Percentiles rank a stretch among this genome's conserved stretches.
These are phyloP conservation scores for Umbelopsis ramanniana DNA, from an alignment of 192 early-diverging fungal species.

Conservation along the genomic window DNA sequence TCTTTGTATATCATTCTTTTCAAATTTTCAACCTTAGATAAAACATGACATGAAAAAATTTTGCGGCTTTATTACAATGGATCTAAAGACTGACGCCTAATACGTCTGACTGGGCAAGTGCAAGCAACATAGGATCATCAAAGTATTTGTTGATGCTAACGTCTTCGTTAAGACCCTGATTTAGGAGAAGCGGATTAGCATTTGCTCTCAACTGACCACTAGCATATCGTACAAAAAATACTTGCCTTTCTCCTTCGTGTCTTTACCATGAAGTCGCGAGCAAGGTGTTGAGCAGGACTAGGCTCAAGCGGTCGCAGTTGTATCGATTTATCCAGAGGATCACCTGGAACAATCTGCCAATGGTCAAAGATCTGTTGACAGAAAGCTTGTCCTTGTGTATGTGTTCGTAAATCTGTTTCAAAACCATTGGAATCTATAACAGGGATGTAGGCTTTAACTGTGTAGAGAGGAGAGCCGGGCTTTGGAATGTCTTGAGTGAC, in stretches of 20 bases:
- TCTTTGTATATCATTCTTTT: too few relatives aligned
- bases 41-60: not conserved
- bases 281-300: slow-evolving; percentile 84
- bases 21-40: too few relatives aligned
- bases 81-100: slow-evolving; percentile 36
- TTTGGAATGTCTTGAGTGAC: slow-evolving; percentile 94
- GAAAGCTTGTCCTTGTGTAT: slow-evolving; percentile 97
- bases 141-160: slow-evolving; percentile 83
- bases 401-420: slow-evolving; percentile 94
- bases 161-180: slow-evolving; percentile 74
- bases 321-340: slow-evolving; percentile 90
- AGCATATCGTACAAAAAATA: not conserved
- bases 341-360: slow-evolving; percentile 97
- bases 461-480: slow-evolving; percentile 92
- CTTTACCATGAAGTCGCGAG: slow-evolving; percentile 99
- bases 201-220: not conserved
- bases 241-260: slow-evolving; percentile 88
- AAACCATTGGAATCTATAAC: slow-evolving; percentile 97
- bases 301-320: slow-evolving; percentile 90
- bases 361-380: slow-evolving; percentile 98
- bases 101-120: slow-evolving; percentile 52
- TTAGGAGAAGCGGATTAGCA: not conserved
- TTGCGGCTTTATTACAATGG: slow-evolving; percentile 26
- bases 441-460: slow-evolving; percentile 92
- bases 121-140: slow-evolving; percentile 69